phyloP scores from a whole-genome alignment of 805 yeast genomes.

The Allodekkera sacchari region DNA sequence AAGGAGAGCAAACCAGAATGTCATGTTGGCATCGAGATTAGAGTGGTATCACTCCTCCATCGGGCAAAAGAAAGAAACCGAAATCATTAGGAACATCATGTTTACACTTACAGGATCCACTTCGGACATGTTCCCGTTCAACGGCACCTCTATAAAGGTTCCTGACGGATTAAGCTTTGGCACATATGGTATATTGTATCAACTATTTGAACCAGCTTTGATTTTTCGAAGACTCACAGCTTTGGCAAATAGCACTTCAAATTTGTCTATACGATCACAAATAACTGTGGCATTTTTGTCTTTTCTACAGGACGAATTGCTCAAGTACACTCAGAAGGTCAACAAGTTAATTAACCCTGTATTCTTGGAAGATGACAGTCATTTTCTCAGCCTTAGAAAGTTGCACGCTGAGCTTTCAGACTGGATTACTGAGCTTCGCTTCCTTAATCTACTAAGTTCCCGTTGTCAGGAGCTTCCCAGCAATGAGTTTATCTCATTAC shows the following conservation, averaged over 20 bases:
- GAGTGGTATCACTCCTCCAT: background rate
- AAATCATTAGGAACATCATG: constrained; percentile 36
- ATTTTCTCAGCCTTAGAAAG: background rate
- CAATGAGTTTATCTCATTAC: constrained; percentile 44
- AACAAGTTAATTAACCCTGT: constrained; percentile 1
- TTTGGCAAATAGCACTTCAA: background rate
- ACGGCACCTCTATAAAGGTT: constrained; percentile 26
- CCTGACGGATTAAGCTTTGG: constrained; percentile 27
- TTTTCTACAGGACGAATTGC: constrained; percentile 3
- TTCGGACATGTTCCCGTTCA: constrained; percentile 42
- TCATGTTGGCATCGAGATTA: background rate
- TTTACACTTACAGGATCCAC: constrained; percentile 53
- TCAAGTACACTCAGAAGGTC: constrained; percentile 4
- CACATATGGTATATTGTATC: constrained; percentile 4
- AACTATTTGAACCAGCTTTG: constrained; percentile 6
- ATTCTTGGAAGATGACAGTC: background rate
- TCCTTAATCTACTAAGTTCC: constrained; percentile 37
- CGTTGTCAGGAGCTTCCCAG: constrained; percentile 29
- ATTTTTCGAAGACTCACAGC: constrained; percentile 1
- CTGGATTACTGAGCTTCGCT: constrained; percentile 48
- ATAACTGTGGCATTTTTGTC: constrained; percentile 2
- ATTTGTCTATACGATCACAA: background rate
- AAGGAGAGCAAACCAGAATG: background rate
- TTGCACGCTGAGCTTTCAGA: constrained; percentile 31
- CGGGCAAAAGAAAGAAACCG: constrained; percentile 19